phyloP scores from a whole-genome alignment of 225 moss, liverwort and hornwort species.

The Asterella californica region DNA sequence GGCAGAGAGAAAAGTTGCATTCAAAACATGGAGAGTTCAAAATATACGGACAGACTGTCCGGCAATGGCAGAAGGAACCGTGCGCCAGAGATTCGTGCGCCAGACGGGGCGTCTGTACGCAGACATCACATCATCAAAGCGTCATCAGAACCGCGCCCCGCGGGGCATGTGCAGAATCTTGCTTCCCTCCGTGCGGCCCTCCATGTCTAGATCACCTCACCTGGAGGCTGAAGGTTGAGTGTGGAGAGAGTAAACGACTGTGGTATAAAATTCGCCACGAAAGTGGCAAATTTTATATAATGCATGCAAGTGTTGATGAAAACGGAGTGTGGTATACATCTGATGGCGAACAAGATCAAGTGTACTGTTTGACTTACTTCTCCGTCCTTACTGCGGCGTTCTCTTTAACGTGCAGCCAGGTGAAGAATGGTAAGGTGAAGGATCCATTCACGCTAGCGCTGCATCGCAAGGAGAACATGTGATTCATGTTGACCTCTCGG shows the following conservation, averaged over 20 bases:
- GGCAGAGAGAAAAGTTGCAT: background rate
- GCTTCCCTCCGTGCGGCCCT: background rate
- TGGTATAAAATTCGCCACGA: no score
- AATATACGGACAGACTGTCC: background rate
- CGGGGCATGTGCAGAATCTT: background rate
- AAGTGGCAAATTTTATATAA: background rate
- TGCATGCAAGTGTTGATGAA: background rate
- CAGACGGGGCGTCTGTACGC: background rate
- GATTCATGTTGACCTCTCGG: background rate
- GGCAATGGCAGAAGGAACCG: slow-evolving; percentile 1
- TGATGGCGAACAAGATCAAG: background rate
- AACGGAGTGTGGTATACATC: background rate
- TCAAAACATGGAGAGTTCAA: background rate
- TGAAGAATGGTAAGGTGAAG: background rate
- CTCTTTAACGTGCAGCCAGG: background rate
- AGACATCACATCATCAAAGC: background rate
- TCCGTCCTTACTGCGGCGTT: background rate
- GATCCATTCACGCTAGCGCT: background rate
- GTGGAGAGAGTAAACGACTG: no score
- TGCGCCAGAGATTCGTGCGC: slow-evolving; percentile 5
- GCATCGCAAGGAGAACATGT: background rate
- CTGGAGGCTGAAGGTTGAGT: no score
- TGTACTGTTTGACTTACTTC: background rate
- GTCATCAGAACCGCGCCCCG: background rate
- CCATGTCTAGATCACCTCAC: background rate